A percentile compares a stretch with the other conserved stretches of the same genome.
phyloP scores from a whole-genome alignment of 495 filamentous ascomycete genomes.

The Glutinoglossum americanum region DNA sequence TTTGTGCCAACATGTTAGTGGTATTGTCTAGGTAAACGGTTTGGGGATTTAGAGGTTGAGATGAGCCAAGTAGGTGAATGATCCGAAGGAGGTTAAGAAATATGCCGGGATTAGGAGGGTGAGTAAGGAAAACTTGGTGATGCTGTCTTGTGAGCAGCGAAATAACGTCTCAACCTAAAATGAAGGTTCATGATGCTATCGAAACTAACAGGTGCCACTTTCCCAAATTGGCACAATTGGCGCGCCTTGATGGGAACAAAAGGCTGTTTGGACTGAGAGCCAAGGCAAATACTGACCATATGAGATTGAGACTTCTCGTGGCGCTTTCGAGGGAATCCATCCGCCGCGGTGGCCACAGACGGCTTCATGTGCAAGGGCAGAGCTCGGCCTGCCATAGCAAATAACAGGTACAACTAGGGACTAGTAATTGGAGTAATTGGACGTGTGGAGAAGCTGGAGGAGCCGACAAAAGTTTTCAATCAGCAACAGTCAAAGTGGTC shows the following conservation, averaged over 20 bases:
- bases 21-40: background rate
- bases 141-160: too few relatives aligned
- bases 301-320: conserved; percentile 91
- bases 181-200: background rate
- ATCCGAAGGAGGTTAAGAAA: too few relatives aligned
- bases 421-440: background rate
- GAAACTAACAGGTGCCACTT: background rate
- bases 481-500: background rate
- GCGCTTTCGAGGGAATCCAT: conserved; percentile 44
- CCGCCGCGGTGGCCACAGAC: conserved; percentile 28
- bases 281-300: conserved; percentile 52
- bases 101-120: too few relatives aligned
- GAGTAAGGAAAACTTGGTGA: too few relatives aligned
- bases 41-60: too few relatives aligned
- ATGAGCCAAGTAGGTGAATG: too few relatives aligned
- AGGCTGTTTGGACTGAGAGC: background rate
- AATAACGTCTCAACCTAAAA: background rate
- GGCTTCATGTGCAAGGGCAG: conserved; percentile 66
- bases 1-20: conserved; percentile 3
- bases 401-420: background rate
- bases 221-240: background rate
- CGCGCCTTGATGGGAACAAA: background rate
- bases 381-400: conserved; percentile 44
- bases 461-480: background rate
- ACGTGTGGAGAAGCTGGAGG: background rate